Conservation (phyloP, 208 protist genomes). For the Novymonas esmeraldas region DNA sequence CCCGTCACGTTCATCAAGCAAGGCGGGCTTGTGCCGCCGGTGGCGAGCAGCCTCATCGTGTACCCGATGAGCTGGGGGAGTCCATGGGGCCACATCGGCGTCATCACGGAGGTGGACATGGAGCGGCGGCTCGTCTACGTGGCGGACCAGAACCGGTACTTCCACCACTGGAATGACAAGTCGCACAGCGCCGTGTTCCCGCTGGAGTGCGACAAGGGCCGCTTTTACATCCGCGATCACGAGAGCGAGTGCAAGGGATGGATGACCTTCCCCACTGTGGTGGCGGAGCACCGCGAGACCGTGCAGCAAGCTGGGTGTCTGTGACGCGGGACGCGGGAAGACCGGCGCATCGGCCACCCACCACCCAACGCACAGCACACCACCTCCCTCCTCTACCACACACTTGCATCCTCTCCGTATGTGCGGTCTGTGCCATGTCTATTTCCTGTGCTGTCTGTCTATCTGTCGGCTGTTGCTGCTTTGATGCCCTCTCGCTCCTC, state of each 20-base stretch:
- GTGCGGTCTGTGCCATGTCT: background rate
- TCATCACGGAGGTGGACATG: constrained; percentile 69
- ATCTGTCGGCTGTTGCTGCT: too few species aligned
- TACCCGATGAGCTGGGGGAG: constrained; percentile 71
- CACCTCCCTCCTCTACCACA: background rate
- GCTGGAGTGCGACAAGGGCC: constrained; percentile 40
- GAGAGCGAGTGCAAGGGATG: constrained; percentile 70
- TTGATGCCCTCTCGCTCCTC: background rate
- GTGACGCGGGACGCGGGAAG: background rate
- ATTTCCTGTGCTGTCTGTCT: background rate
- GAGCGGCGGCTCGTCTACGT: constrained; percentile 43
- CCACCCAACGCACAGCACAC: background rate
- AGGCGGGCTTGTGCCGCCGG: constrained; percentile 50
- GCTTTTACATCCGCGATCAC: constrained; percentile 67
- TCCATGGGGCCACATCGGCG: constrained; percentile 78
- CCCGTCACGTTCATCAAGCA: constrained; percentile 56
- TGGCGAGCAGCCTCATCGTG: constrained; percentile 66
- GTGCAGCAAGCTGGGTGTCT: background rate
- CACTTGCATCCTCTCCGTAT: background rate
- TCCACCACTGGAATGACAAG: constrained; percentile 61
- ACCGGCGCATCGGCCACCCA: too few species aligned
- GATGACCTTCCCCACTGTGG: constrained; percentile 26
- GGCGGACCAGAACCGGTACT: constrained; percentile 85
- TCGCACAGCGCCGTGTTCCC: constrained; percentile 60
- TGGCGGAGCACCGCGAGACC: constrained; percentile 25